phyloP scores from a whole-genome alignment of 176 grass and related monocot genomes.

The Carex myosuroides region DNA sequence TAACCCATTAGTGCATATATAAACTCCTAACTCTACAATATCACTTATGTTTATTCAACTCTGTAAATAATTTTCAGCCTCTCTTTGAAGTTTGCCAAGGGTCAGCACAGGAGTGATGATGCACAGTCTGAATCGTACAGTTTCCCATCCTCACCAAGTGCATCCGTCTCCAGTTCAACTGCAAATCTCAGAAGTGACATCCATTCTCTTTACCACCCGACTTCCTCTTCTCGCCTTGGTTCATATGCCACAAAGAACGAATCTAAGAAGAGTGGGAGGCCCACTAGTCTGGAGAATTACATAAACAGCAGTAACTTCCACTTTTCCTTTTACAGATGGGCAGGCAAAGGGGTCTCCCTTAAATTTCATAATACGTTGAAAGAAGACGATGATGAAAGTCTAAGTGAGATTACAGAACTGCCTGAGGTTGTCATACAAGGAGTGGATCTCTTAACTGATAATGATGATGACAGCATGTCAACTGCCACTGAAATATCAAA shows the following conservation, averaged over 20 bases:
- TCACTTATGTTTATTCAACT: not conserved
- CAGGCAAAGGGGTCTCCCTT: slow-evolving; percentile 62
- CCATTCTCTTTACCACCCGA: slow-evolving; percentile 36
- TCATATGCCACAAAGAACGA: slow-evolving; percentile 24
- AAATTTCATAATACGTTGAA: slow-evolving; percentile 39
- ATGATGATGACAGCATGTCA: slow-evolving; percentile 58
- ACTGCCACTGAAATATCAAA: slow-evolving; percentile 40
- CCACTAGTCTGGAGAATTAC: slow-evolving; percentile 38
- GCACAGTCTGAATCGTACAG: slow-evolving; percentile 35
- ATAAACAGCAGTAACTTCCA: slow-evolving; percentile 51
- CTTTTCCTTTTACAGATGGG: slow-evolving; percentile 92
- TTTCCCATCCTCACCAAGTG: slow-evolving; percentile 51
- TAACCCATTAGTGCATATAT: not conserved
- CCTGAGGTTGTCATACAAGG: slow-evolving; percentile 78
- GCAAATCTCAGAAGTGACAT: slow-evolving; percentile 39
- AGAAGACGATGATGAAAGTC: slow-evolving; percentile 35
- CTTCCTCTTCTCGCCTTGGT: slow-evolving; percentile 51
- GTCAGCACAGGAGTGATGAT: slow-evolving; percentile 44
- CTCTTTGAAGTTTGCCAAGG: slow-evolving; percentile 46
- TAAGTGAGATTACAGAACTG: slow-evolving; percentile 34
- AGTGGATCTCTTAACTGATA: slow-evolving; percentile 45
- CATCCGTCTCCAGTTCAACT: slow-evolving; percentile 31
- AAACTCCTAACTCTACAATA: not conserved
- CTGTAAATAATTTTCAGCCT: slow-evolving; percentile 47
- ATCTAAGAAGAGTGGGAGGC: slow-evolving; percentile 35